These are phyloP conservation scores for Byssochlamys sp. DNA, from an alignment of 2,329 filamentous ascomycete genomes.

Conservation along the genomic window DNA sequence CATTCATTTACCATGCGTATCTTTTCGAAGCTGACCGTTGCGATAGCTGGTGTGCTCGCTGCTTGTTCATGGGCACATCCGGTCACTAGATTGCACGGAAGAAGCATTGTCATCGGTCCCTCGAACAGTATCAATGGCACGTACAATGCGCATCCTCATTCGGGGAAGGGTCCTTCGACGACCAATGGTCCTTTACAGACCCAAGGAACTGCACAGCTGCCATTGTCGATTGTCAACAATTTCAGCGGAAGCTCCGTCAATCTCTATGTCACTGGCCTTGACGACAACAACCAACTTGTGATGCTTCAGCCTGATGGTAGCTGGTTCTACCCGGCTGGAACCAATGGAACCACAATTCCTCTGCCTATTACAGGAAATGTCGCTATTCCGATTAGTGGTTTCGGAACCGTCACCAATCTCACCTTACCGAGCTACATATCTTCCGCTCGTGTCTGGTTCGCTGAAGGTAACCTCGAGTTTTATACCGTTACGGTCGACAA, in stretches of 20 bases:
- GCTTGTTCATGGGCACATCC: neutral
- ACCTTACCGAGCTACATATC: constrained; percentile 33
- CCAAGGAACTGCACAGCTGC: neutral
- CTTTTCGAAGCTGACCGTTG: neutral
- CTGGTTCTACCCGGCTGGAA: constrained; percentile 36
- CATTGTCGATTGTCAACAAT: constrained; percentile 35
- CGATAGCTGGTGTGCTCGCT: neutral
- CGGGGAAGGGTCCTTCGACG: neutral
- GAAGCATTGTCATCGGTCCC: neutral
- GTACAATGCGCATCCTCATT: neutral
- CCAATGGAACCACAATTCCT: constrained; percentile 22
- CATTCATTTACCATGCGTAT: neutral
- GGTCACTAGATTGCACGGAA: neutral
- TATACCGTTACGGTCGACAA: constrained; percentile 30
- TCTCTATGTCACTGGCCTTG: constrained; percentile 38
- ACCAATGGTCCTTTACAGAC: neutral
- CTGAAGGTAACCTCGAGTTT: constrained; percentile 35
- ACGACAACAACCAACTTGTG: constrained; percentile 32
- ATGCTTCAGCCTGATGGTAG: constrained; percentile 36
- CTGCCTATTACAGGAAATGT: constrained; percentile 30
- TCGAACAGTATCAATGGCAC: neutral
- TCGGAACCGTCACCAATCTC: constrained; percentile 31
- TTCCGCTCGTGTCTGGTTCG: constrained; percentile 40
- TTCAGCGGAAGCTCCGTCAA: constrained; percentile 17
- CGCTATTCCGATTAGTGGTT: constrained; percentile 34